Conservation (phyloP, 306 rosid genomes). For the Adenanthera pavonina region DNA sequence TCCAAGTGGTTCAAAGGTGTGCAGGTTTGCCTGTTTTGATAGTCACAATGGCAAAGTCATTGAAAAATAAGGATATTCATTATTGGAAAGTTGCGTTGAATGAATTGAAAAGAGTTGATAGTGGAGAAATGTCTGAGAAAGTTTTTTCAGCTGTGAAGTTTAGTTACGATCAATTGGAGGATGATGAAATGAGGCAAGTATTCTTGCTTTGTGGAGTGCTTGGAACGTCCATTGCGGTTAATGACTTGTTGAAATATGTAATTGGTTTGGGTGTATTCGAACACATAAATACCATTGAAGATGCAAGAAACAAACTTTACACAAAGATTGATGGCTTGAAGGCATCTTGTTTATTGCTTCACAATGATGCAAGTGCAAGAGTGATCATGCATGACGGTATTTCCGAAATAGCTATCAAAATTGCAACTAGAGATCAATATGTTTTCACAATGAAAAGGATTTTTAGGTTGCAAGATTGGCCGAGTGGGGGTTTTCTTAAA, state of each 20-base stretch:
- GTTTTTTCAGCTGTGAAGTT: neutral
- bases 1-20: neutral
- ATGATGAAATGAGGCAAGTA: neutral
- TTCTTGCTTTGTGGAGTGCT: neutral
- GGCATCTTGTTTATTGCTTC: neutral
- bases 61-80: neutral
- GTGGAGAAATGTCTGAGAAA: accelerated
- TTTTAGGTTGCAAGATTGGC: neutral
- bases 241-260: neutral
- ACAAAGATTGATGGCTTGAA: neutral
- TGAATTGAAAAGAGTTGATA: neutral
- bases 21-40: neutral
- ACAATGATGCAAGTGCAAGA: neutral
- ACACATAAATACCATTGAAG: neutral
- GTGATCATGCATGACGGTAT: neutral
- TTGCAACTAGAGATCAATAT: neutral
- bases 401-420: neutral
- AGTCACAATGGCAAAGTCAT: neutral
- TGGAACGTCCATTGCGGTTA: neutral
- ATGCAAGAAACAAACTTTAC: neutral
- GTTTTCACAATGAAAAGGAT: neutral
- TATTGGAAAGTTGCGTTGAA: neutral
- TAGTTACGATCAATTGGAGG: neutral
- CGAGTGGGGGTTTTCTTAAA: neutral
- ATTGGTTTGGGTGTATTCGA: neutral